Conservation (phyloP, 1,284 basidiomycete genomes). For the Pseudozyma hubeiensis region DNA sequence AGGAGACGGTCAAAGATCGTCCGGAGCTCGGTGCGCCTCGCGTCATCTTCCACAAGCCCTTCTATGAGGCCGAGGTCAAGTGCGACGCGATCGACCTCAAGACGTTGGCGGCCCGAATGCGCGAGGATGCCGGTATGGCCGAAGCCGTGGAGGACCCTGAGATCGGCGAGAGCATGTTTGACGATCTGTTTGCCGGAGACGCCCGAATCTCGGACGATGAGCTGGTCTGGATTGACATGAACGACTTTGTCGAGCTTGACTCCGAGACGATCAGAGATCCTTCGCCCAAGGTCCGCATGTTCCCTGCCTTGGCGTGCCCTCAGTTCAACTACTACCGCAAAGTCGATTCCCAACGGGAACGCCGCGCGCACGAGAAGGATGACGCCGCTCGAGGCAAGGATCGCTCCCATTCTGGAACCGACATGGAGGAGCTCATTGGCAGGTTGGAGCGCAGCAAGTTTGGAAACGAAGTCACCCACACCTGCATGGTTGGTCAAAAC, state of each 20-base stretch:
- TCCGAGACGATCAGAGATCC: conserved; percentile 71
- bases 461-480: conserved; percentile 85
- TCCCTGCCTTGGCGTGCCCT: conserved; percentile 81
- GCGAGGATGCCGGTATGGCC: conserved; percentile 27
- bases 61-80: conserved; percentile 91
- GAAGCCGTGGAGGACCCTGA: conserved; percentile 60
- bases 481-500: conserved; percentile 74
- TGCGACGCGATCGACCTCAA: conserved; percentile 83
- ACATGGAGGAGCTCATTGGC: conserved; percentile 33
- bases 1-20: conserved; percentile 75
- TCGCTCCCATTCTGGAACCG: conserved; percentile 1
- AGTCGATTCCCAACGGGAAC: conserved; percentile 71
- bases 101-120: conserved; percentile 81
- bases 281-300: conserved; percentile 74
- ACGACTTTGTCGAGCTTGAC: conserved; percentile 87
- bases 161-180: conserved; percentile 53
- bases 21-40: conserved; percentile 68
- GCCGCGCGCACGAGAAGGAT: conserved; percentile 63
- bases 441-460: conserved; percentile 76
- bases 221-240: conserved; percentile 79
- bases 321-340: conserved; percentile 79
- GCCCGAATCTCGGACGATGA: conserved; percentile 41
- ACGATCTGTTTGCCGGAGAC: conserved; percentile 50
- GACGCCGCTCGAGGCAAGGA: not conserved
- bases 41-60: conserved; percentile 79